A percentile compares a stretch with the other conserved stretches of the same genome.
These are phyloP conservation scores for Xylariaceae sp. DNA, from an alignment of 2,329 filamentous ascomycete genomes.

Conservation along the genomic window DNA sequence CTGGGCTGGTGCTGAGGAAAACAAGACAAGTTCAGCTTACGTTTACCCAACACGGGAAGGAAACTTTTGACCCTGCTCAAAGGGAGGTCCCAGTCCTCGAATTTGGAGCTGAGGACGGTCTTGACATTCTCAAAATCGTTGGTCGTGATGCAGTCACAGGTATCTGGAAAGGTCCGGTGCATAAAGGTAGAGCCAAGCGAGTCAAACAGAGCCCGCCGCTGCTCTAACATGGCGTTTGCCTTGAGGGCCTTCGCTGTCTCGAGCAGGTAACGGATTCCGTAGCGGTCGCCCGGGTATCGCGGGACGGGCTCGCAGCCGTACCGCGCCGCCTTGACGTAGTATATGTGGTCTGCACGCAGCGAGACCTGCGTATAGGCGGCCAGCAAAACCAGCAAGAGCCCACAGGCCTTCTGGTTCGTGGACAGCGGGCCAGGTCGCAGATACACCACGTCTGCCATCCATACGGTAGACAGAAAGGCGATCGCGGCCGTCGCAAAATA, in stretches of 20 bases:
- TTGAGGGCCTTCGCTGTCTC: slow-evolving; percentile 26
- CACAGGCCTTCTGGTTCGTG: slow-evolving; percentile 5
- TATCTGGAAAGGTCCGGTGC: slow-evolving; percentile 33
- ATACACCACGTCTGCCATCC: slow-evolving; percentile 24
- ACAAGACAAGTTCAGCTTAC: slow-evolving; percentile 28
- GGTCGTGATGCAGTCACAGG: slow-evolving; percentile 26
- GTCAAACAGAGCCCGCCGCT: slow-evolving; percentile 19
- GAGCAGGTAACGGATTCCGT: slow-evolving; percentile 36
- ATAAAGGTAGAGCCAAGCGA: slow-evolving; percentile 33
- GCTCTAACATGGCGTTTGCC: slow-evolving; percentile 29
- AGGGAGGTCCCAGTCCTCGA: slow-evolving; percentile 57
- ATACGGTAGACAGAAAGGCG: slow-evolving; percentile 5
- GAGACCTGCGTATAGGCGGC: slow-evolving; percentile 24
- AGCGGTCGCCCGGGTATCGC: slow-evolving; percentile 30
- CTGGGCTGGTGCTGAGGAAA: too few species aligned
- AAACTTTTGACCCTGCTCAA: slow-evolving; percentile 45
- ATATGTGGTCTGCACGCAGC: slow-evolving; percentile 27
- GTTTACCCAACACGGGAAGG: slow-evolving; percentile 52
- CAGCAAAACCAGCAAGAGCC: slow-evolving; percentile 16
- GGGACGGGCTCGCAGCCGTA: slow-evolving; percentile 32
- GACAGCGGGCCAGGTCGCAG: slow-evolving; percentile 14
- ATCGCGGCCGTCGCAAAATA: slow-evolving; percentile 16
- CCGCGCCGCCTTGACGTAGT: slow-evolving; percentile 27
- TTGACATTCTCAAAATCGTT: slow-evolving; percentile 55
- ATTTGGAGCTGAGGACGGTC: slow-evolving; percentile 55